Evolutionary conservation across 768 basidiomycete genomes (phyloP).

Genomic region (Xerocomellus dryophilus): DNA sequence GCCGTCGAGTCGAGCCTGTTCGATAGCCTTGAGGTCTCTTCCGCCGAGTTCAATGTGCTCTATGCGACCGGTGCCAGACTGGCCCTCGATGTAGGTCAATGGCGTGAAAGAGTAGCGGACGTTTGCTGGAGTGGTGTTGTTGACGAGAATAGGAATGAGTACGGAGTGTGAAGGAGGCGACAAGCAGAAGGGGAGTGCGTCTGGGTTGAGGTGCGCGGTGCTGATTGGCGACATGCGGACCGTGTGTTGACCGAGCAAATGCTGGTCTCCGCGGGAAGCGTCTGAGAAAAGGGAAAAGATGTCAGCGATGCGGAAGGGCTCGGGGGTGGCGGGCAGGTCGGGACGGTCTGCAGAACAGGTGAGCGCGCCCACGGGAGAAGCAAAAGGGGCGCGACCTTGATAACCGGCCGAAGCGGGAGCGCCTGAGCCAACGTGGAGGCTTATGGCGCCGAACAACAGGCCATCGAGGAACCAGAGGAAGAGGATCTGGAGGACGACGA

Average conservation of each 20-base stretch:
- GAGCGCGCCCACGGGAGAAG: neutral
- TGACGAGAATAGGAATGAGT: slow-evolving; percentile 81
- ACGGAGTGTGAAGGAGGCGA: slow-evolving; percentile 50
- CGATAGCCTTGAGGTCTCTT: slow-evolving; percentile 67
- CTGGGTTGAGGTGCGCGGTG: slow-evolving; percentile 86
- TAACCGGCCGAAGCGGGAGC: slow-evolving; percentile 9
- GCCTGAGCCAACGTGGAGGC: slow-evolving; percentile 46
- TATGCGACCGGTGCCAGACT: slow-evolving; percentile 41
- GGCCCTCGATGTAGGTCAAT: slow-evolving; percentile 46
- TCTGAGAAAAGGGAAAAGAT: slow-evolving; percentile 42
- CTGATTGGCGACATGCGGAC: slow-evolving; percentile 92
- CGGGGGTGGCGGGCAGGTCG: slow-evolving; percentile 42
- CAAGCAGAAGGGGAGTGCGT: slow-evolving; percentile 71
- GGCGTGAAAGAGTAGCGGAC: slow-evolving; percentile 74
- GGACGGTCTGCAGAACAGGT: slow-evolving; percentile 26
- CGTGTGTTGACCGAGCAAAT: slow-evolving; percentile 83
- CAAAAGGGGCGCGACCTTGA: slow-evolving; percentile 24
- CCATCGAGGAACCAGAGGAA: slow-evolving; percentile 64
- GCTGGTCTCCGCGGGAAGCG: slow-evolving; percentile 43
- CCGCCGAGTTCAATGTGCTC: slow-evolving; percentile 55
- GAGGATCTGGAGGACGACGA: slow-evolving; percentile 60
- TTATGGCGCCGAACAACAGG: slow-evolving; percentile 69
- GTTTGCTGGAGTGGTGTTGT: slow-evolving; percentile 77
- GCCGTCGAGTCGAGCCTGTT: slow-evolving; percentile 53
- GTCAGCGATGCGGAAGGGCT: slow-evolving; percentile 47